Evolutionary conservation across 768 basidiomycete genomes (phyloP).

Genomic region (Tricholoma saponaceum): DNA sequence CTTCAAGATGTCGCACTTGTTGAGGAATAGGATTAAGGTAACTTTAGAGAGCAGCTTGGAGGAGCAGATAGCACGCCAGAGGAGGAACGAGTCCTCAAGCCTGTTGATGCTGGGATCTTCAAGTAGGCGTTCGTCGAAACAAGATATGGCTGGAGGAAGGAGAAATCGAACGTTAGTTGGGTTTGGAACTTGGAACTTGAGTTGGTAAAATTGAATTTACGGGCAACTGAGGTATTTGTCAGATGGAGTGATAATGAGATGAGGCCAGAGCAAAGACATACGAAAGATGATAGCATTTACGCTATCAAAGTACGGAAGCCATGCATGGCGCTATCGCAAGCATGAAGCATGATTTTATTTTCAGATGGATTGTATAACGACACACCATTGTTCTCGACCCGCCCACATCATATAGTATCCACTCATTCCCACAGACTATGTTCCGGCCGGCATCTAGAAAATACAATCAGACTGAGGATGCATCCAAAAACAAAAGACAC

Average conservation of each 20-base stretch:
- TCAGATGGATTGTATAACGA: slow-evolving; percentile 8
- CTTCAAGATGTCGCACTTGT: slow-evolving; percentile 65
- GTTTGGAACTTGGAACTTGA: slow-evolving; percentile 31
- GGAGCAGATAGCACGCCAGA: slow-evolving; percentile 63
- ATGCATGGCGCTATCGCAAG: slow-evolving; percentile 52
- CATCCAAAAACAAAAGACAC: slow-evolving; percentile 3
- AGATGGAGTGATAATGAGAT: slow-evolving; percentile 12
- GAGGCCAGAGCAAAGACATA: slow-evolving; percentile 30
- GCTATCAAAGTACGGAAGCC: slow-evolving; percentile 72
- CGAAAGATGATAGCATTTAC: slow-evolving; percentile 80
- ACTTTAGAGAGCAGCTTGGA: slow-evolving; percentile 55
- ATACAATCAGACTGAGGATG: neutral
- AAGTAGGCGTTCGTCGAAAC: slow-evolving; percentile 40
- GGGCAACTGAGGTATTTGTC: slow-evolving; percentile 35
- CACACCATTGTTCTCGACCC: slow-evolving; percentile 54
- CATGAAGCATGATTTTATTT: neutral
- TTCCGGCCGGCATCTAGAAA: slow-evolving; percentile 8
- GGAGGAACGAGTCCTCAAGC: slow-evolving; percentile 65
- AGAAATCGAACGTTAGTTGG: neutral
- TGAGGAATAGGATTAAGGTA: slow-evolving; percentile 68
- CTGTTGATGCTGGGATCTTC: slow-evolving; percentile 65
- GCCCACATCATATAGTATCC: slow-evolving; percentile 69
- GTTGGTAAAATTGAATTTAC: slow-evolving; percentile 37
- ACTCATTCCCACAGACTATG: slow-evolving; percentile 42
- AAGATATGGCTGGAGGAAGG: slow-evolving; percentile 32